A percentile compares a stretch with the other conserved stretches of the same genome.
Evolutionary conservation across 23 red algal genomes (phyloP).

Genomic region (Pyropia yezoensis): DNA sequence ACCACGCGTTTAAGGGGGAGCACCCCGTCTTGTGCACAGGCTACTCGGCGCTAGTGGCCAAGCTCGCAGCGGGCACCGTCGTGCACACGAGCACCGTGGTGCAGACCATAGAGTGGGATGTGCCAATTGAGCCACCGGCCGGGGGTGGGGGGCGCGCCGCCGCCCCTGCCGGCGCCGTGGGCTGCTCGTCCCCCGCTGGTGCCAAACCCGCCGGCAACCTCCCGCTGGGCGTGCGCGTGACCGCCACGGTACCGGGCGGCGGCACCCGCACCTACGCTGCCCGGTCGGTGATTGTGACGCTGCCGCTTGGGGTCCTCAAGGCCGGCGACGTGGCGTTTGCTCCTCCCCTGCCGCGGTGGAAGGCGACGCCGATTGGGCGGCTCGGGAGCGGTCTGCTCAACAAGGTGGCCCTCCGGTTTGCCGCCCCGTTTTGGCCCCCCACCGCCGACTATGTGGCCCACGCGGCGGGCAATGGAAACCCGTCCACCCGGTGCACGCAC

Average conservation of each 20-base stretch:
- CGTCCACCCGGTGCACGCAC: background rate
- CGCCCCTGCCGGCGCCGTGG: no score
- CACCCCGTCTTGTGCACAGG: slow-evolving; percentile 70
- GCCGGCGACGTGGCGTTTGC: slow-evolving; percentile 32
- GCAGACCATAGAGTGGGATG: slow-evolving; percentile 31
- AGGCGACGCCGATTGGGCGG: slow-evolving; percentile 45
- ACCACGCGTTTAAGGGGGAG: slow-evolving; percentile 57
- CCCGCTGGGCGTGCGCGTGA: no score
- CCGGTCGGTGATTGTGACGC: slow-evolving; percentile 63
- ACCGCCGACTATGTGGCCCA: no score
- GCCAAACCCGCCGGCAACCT: no score
- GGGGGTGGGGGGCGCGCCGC: background rate
- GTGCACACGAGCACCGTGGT: slow-evolving; percentile 44
- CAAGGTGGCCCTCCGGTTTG: slow-evolving; percentile 84
- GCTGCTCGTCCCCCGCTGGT: no score
- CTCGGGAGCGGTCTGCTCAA: slow-evolving; percentile 81
- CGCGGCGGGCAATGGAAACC: no score
- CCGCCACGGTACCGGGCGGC: background rate
- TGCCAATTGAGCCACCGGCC: slow-evolving; percentile 9
- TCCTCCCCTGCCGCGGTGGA: slow-evolving; percentile 66
- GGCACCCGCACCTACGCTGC: slow-evolving; percentile 5
- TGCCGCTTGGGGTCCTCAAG: slow-evolving; percentile 76
- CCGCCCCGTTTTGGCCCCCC: slow-evolving; percentile 54
- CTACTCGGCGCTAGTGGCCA: slow-evolving; percentile 46
- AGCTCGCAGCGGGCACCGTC: slow-evolving; percentile 50